These are phyloP conservation scores for Dendrobium nobile DNA, from an alignment of 106 monocot species.

Conservation along the genomic window DNA sequence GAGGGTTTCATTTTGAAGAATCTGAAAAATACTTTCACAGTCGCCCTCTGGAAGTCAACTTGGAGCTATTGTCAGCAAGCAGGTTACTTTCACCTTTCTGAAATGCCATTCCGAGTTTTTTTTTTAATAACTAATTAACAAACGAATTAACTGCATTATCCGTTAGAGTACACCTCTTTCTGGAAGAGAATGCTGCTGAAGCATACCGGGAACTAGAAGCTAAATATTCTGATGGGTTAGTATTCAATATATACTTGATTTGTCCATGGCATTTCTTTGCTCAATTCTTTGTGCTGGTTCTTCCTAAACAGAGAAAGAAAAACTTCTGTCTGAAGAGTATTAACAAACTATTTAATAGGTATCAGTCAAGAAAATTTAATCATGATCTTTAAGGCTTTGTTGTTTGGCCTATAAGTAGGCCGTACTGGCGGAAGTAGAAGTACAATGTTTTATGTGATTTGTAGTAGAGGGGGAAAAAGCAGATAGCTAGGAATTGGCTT, in stretches of 20 bases:
- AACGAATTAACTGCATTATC: neutral
- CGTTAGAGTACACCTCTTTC: constrained; percentile 63
- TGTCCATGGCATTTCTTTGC: neutral
- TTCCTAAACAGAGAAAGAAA: neutral
- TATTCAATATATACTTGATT: neutral
- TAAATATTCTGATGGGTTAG: constrained; percentile 79
- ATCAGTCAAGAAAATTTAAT: neutral
- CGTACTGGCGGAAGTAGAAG: neutral
- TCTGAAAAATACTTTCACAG: constrained; percentile 87
- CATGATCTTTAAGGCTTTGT: neutral
- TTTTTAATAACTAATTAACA: neutral
- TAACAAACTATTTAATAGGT: neutral
- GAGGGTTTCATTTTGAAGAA: constrained; percentile 69
- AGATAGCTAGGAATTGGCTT: too few species aligned
- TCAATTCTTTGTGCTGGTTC: neutral
- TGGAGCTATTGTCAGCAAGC: constrained; percentile 87
- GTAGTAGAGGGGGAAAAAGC: neutral
- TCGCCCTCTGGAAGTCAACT: constrained; percentile 91
- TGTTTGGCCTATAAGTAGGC: neutral
- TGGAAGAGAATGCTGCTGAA: constrained; percentile 63
- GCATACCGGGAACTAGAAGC: constrained; percentile 59
- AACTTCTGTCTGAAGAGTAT: neutral
- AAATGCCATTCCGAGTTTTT: neutral
- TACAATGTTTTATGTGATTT: neutral
- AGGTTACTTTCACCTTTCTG: constrained; percentile 34